Evolutionary conservation across 176 grass and related monocot species (phyloP).

Genomic region (Guadua angustifolia): DNA sequence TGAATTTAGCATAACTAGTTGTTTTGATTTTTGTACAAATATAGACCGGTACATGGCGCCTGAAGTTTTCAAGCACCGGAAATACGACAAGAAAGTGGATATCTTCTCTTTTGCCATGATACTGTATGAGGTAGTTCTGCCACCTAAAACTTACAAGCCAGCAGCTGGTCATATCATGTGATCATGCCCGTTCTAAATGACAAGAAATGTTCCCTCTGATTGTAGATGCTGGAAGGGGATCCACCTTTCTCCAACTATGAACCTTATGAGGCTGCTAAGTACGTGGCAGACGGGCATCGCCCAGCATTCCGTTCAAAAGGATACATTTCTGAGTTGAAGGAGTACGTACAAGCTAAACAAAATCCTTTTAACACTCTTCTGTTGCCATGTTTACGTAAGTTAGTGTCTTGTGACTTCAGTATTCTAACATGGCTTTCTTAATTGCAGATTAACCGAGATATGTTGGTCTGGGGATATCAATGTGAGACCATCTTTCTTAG

Average conservation of each 20-base stretch:
- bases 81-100: conserved; percentile 99
- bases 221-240: conserved; percentile 94
- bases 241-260: conserved; percentile 82
- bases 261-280: conserved; percentile 94
- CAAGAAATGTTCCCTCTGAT: conserved; percentile 21
- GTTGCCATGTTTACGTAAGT: background rate
- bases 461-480: conserved; percentile 84
- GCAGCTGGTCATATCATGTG: background rate
- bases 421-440: conserved; percentile 26
- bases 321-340: conserved; percentile 69
- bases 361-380: background rate
- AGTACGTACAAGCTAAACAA: conserved; percentile 60
- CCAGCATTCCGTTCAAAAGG: conserved; percentile 77
- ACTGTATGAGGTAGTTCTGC: conserved; percentile 80
- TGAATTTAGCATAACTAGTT: conserved; percentile 20
- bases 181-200: conserved; percentile 24
- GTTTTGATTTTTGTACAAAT: conserved; percentile 30
- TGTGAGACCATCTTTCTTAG: conserved; percentile 87
- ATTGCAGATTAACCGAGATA: conserved; percentile 68
- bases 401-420: background rate
- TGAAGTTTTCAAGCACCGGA: conserved; percentile 99
- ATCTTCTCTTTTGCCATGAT: conserved; percentile 99
- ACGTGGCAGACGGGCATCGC: conserved; percentile 82
- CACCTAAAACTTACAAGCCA: conserved; percentile 11
- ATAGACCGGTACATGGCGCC: conserved; percentile 98